Evolutionary conservation across 768 basidiomycete genomes (phyloP).

Genomic region (Russula virescens): DNA sequence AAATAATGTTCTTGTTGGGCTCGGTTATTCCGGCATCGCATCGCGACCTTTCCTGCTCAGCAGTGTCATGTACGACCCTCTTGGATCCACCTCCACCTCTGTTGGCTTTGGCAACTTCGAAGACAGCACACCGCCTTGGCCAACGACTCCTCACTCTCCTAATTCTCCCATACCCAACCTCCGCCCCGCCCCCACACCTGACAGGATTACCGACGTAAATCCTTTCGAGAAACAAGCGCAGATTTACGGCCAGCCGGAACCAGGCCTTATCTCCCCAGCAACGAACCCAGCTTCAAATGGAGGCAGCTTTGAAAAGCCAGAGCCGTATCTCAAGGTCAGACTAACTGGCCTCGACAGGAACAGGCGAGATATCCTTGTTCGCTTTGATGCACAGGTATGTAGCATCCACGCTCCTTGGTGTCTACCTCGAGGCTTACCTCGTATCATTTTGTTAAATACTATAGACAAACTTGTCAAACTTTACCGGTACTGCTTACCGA

Average conservation of each 20-base stretch:
- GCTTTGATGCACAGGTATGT: constrained; percentile 89
- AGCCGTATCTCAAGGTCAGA: constrained; percentile 83
- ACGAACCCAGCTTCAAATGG: constrained; percentile 64
- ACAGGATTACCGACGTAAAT: constrained; percentile 42
- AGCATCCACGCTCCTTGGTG: neutral
- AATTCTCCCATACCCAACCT: constrained; percentile 69
- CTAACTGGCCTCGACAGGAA: constrained; percentile 93
- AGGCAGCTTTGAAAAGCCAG: constrained; percentile 61
- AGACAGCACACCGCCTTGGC: constrained; percentile 64
- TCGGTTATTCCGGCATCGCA: neutral
- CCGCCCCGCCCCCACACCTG: constrained; percentile 53
- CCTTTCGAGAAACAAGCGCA: constrained; percentile 74
- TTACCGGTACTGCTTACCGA: constrained; percentile 81
- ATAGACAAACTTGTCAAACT: constrained; percentile 92
- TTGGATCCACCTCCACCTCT: constrained; percentile 38
- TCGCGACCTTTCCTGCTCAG: neutral
- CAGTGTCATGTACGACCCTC: constrained; percentile 62
- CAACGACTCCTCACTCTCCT: constrained; percentile 69
- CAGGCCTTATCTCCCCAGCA: constrained; percentile 74
- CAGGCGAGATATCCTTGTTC: constrained; percentile 87
- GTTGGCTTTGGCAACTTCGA: constrained; percentile 42
- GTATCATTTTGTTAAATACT: neutral
- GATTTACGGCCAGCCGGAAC: constrained; percentile 82
- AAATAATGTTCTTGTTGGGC: neutral
- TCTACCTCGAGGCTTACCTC: neutral